Base-by-base conservation (phyloP, 2,329 filamentous ascomycete species). In the Claviceps spartinae region DNA sequence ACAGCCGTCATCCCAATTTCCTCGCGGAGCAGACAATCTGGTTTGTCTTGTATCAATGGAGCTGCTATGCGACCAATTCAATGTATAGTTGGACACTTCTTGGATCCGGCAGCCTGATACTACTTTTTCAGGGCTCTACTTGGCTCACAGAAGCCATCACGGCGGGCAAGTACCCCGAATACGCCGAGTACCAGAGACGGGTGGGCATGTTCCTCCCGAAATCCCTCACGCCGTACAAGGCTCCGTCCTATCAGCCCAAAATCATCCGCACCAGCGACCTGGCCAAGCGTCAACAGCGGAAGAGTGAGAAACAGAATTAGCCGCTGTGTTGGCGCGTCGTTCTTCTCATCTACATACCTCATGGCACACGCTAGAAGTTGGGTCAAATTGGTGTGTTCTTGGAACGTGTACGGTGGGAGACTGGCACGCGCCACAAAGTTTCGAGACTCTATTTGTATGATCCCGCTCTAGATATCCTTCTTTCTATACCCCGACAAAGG, bases 1-100 rank as follows among this genome's bases (percentile, higher is more conserved):
- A 83, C 72, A 91, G 85, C 59, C 79, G 93, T 46, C 94, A 98
- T 66, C 93, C 93, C 47, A 98, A 98, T 67, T 98, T 97, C 63
- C 81, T 86, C 5, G 88, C 87, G 5, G 93, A 98, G 69, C 93
- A 97, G 69, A 74, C 82, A 34, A 82, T 97, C 60, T 98, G 93
- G 93, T 75, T 95, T 51, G 72, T 82, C 8, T 69, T 97, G 50
- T 97, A 97, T 67, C 79, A 88, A 62, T 98, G 91, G 93, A 81
- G 79, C 58, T 91, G 86, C 67, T 85, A 81, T 63, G 78, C 82
- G 51, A 86, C 83, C 36, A 77, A 82, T 52, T 81, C 75, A 1
- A 72, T 83, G 43, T 83, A 83, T 64, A 91, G 85, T 67, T 98
- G 90, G 88, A 82, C 86, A 1, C 80, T 79, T 48, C 65, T 79